phyloP scores from a whole-genome alignment of 108 stramenopile species.

The Discostella pseudostelligera region DNA sequence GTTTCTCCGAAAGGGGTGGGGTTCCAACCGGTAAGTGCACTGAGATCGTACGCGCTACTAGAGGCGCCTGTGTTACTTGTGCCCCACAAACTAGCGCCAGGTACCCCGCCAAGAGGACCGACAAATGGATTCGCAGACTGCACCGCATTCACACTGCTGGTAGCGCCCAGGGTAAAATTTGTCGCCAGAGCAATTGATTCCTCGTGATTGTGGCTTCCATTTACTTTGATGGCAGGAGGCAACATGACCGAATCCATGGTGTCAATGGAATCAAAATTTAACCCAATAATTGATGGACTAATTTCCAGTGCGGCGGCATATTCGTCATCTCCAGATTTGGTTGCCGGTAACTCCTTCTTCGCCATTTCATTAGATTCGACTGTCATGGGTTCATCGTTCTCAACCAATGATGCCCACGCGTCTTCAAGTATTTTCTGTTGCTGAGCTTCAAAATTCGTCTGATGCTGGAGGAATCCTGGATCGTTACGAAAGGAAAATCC shows the following conservation, averaged over 20 bases:
- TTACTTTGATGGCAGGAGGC: conserved; percentile 47
- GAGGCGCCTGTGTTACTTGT: conserved; percentile 43
- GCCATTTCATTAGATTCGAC: conserved; percentile 54
- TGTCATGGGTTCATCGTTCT: conserved; percentile 64
- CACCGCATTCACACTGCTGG: conserved; percentile 19
- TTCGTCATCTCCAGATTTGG: conserved; percentile 40
- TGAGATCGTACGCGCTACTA: conserved; percentile 10
- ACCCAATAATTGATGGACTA: conserved; percentile 63
- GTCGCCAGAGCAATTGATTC: conserved; percentile 38
- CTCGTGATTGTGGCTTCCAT: conserved; percentile 17
- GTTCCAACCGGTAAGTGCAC: conserved; percentile 36
- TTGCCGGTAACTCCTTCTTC: conserved; percentile 5
- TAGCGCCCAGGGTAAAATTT: conserved; percentile 48
- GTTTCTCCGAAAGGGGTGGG: conserved; percentile 20
- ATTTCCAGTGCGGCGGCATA: conserved; percentile 81
- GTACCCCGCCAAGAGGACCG: conserved; percentile 35
- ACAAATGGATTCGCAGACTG: conserved; percentile 45
- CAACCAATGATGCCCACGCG: conserved; percentile 61
- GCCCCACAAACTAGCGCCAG: conserved; percentile 66
- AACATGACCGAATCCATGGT: conserved; percentile 68
- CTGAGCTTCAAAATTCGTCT: conserved; percentile 45
- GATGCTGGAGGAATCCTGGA: conserved; percentile 37
- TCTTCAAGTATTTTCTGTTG: conserved; percentile 48
- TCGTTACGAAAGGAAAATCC: conserved; percentile 40
- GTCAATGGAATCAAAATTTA: conserved; percentile 76